Evolutionary conservation across 495 filamentous ascomycete genomes (phyloP).

Genomic region (Barbatosphaeria neglecta): DNA sequence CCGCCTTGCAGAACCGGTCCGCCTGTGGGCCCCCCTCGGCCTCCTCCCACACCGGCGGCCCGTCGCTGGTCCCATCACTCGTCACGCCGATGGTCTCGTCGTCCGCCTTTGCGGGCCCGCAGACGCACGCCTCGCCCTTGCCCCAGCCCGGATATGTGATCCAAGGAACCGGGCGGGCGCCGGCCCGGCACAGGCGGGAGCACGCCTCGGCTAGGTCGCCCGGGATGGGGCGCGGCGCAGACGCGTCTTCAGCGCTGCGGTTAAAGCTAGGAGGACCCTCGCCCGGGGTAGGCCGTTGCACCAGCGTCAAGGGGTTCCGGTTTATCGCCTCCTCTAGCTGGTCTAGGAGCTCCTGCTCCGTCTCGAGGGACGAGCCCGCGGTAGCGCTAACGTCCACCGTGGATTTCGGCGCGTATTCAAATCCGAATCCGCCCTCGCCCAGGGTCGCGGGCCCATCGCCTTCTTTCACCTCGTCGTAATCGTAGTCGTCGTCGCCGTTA

Average conservation of each 20-base stretch:
- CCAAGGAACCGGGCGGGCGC: neutral
- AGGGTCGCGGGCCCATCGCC: too few relatives aligned
- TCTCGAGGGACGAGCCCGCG: too few relatives aligned
- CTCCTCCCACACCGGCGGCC: neutral
- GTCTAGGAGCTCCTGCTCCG: too few relatives aligned
- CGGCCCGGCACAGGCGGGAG: neutral
- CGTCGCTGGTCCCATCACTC: neutral
- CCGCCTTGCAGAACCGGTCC: neutral
- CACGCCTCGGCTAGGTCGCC: neutral
- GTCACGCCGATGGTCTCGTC: too few relatives aligned
- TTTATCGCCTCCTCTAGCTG: too few relatives aligned
- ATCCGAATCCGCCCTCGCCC: too few relatives aligned
- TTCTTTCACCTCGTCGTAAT: too few relatives aligned
- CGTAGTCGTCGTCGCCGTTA: too few relatives aligned
- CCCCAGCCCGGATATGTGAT: neutral
- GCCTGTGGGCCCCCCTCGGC: neutral
- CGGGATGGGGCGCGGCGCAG: neutral
- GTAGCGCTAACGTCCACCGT: too few relatives aligned
- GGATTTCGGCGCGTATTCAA: too few relatives aligned
- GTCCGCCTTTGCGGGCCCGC: neutral
- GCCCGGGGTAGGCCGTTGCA: neutral
- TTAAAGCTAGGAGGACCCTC: neutral
- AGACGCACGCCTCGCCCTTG: neutral
- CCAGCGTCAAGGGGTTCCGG: neutral
- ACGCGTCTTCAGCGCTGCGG: neutral